These are phyloP conservation scores for Podochytrium sp. DNA, from an alignment of 192 early-diverging fungal species.

Conservation along the genomic window DNA sequence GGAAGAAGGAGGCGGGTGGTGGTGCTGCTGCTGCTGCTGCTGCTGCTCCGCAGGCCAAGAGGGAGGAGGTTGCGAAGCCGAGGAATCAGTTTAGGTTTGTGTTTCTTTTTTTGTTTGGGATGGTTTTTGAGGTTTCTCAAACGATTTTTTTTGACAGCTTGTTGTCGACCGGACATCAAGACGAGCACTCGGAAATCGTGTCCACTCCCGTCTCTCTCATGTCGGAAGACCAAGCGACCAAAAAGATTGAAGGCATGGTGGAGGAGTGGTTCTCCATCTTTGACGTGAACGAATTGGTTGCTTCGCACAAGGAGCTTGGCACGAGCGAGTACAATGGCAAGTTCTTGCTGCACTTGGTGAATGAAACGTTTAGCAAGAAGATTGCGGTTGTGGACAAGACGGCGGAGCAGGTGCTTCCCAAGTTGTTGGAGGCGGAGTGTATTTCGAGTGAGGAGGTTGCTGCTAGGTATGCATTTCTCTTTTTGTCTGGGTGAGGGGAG, in stretches of 20 bases:
- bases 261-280: constrained; percentile 65
- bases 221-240: constrained; percentile 44
- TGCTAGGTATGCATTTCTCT: constrained; percentile 14
- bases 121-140: background rate
- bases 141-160: constrained; percentile 9
- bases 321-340: constrained; percentile 58
- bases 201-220: constrained; percentile 21
- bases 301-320: constrained; percentile 73
- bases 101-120: background rate
- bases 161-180: constrained; percentile 1
- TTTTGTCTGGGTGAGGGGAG: too few species aligned
- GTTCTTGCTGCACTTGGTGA: constrained; percentile 58
- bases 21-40: too few species aligned
- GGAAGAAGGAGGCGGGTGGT: constrained; percentile 30
- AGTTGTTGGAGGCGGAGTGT: constrained; percentile 47
- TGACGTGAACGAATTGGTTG: constrained; percentile 63
- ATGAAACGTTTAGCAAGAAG: constrained; percentile 41
- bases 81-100: constrained; percentile 30
- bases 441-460: constrained; percentile 52
- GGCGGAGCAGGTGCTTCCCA: constrained; percentile 24
- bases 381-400: constrained; percentile 33
- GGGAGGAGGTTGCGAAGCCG: constrained; percentile 29
- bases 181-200: background rate
- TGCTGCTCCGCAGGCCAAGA: too few species aligned
- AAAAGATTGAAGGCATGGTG: constrained; percentile 60